phyloP scores from a whole-genome alignment of 106 monocot species.

The Dendrobium officinale region DNA sequence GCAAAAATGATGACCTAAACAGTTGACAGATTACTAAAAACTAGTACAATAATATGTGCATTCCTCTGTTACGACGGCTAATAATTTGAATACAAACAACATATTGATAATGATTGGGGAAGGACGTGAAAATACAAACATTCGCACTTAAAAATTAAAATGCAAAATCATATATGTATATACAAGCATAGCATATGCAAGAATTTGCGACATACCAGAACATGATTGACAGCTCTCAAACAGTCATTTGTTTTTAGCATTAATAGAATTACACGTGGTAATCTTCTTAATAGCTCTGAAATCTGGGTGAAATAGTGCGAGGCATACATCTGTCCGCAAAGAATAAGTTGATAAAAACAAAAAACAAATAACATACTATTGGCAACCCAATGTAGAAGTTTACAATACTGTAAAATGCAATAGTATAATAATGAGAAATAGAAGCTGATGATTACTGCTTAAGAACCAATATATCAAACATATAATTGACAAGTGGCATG shows the following conservation, averaged over 20 bases:
- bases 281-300: conserved; percentile 86
- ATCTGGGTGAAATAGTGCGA: conserved; percentile 79
- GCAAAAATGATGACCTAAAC: not conserved
- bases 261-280: conserved; percentile 88
- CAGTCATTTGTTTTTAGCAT: conserved; percentile 98
- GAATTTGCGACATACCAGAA: conserved; percentile 35
- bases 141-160: not conserved
- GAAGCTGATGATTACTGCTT: not conserved
- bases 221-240: conserved; percentile 65
- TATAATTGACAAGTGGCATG: not conserved
- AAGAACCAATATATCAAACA: not conserved
- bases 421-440: not conserved
- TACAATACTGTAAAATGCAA: not conserved
- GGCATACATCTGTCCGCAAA: conserved; percentile 68
- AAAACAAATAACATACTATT: not conserved
- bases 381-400: not conserved
- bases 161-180: not conserved
- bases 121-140: not conserved
- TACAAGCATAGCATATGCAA: not conserved
- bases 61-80: not conserved
- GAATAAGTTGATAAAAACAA: not conserved
- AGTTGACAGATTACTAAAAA: not conserved
- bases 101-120: not conserved
- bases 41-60: not conserved
- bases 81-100: not conserved